Base-by-base conservation (phyloP, 2,329 filamentous ascomycete species). In the Monilinia fructicola region DNA sequence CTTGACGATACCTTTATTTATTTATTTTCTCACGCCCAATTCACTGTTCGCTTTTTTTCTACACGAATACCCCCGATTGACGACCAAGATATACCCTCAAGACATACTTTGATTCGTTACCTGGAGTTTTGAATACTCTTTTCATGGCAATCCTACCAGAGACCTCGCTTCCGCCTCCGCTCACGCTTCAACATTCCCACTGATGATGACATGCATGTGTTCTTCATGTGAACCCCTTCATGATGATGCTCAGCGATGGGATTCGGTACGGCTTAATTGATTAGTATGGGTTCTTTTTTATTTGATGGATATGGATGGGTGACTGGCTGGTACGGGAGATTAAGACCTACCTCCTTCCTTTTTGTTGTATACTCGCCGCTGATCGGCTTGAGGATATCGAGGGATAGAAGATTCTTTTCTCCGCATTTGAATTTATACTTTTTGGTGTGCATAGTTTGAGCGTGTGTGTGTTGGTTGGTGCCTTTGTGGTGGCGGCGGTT, bases 61-160 rank as follows among this genome's bases (percentile, higher is more conserved):
- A 46, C 61, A 58, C 54, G 63, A 65, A 40, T 60, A 52, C 46
- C 31, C 63, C 63, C 63, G 54, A 65, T 52, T 52, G 53, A 60
- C 63, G 63, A 60, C 56, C 54, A 53, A 59, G 40, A 50, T 35
- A 53, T 59, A 52, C 35, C 54, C 63, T 48, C 53, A 23, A 42
- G 9, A 44, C 63, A 65, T 60, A 65, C 56, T 52, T 53, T 60
- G 63, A 65, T 65, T 65, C 63, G 54, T 65, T 60, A 52, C 54
- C 54, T 52, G 63, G 63, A 65, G 63, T 65, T 53, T 63, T 59
- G 35, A 60, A 18, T 40, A 28, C 38, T 59, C 54, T 59, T 31
- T 46, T 58, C 55, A 28, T 42, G 42, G 2, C 14, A 21, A 50
- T 31, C n/a, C 28, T 60, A 50, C 58, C 23, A 38, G 14, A 40